Evolutionary conservation across 2,329 filamentous ascomycete species (phyloP).

Genomic region (Gliomastix tumulicola): DNA sequence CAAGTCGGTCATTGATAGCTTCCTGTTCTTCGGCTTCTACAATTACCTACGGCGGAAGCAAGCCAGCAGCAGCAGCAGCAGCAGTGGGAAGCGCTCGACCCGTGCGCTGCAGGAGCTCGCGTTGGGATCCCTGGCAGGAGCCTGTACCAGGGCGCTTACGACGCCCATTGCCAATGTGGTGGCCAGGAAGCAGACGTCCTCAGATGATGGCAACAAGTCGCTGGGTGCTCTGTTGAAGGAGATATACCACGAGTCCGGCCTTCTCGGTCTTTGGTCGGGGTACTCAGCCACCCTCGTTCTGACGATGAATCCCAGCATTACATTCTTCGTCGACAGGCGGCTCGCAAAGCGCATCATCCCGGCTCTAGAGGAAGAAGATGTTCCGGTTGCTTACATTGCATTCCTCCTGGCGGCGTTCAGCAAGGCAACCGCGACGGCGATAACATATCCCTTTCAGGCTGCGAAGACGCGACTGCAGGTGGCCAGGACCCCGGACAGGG

Average conservation of each 20-base stretch:
- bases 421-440: conserved; percentile 67
- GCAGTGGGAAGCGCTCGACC: conserved; percentile 31
- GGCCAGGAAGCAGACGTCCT: conserved; percentile 70
- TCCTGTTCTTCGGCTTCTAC: conserved; percentile 83
- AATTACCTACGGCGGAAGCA: conserved; percentile 38
- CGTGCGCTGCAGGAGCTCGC: conserved; percentile 65
- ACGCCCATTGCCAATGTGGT: conserved; percentile 79
- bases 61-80: no score
- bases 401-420: conserved; percentile 63
- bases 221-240: conserved; percentile 52
- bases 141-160: conserved; percentile 67
- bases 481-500: conserved; percentile 19
- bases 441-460: conserved; percentile 81
- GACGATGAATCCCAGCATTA: conserved; percentile 80
- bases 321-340: conserved; percentile 74
- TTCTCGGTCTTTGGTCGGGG: conserved; percentile 78
- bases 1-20: conserved; percentile 68
- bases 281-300: conserved; percentile 76
- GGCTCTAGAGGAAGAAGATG: conserved; percentile 33
- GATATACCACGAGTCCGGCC: conserved; percentile 63
- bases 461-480: conserved; percentile 77
- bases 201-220: conserved; percentile 28
- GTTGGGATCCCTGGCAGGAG: conserved; percentile 67
- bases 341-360: conserved; percentile 54
- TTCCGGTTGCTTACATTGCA: conserved; percentile 26